Evolutionary conservation across 176 grass and related monocot genomes (phyloP), one percentile per base, ranked within the genome.

Genomic region (Ampelocalamus luodianensis): DNA sequence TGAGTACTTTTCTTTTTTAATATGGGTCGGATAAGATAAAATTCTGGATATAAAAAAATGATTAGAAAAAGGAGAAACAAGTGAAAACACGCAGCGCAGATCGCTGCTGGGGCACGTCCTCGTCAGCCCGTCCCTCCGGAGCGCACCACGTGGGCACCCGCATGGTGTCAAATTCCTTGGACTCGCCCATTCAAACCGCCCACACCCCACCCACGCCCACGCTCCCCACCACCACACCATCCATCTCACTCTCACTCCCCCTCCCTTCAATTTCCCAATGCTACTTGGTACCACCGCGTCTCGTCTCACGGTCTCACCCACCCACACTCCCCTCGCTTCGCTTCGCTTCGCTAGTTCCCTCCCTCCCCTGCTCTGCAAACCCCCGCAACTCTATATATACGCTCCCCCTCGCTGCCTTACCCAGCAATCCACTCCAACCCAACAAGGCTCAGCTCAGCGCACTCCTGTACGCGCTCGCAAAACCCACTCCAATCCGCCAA

Each of bases 61-160:
- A 2, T 34, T 34, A 34, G 32, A 34, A 34, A 34, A 34, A 34
- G 32, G 32, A 34, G 32, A 34, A 34, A 34, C 1, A 34, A 34
- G 32, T 1, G 0, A 3, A 12, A 12, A 45, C 10, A 12, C 10
- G 10, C 10, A 45, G 44, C 44, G 44, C 44, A 12, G 44, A 3
- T 45, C 4, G 48, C 48, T 50, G 49, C 18, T 4, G 50, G 50
- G 32, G 55, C 44, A 43, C 36, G 79, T 88, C 87, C 66, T 66
- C 39, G 74, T 88, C 87, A 74, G 46, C 82, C 20, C 81, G 87
- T 44, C 10, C 66, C 72, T 63, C 40, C 38, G 29, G 37, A 76
- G 80, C 74, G 74, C 70, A 90, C 88, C 93, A 92, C 93, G 93
- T 95, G 93, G 92, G 63, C 86, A 12, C 65, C 51, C 13, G 14